Conservation (phyloP, 2,329 filamentous ascomycete genomes). For the Zasmidium citrigriseum region DNA sequence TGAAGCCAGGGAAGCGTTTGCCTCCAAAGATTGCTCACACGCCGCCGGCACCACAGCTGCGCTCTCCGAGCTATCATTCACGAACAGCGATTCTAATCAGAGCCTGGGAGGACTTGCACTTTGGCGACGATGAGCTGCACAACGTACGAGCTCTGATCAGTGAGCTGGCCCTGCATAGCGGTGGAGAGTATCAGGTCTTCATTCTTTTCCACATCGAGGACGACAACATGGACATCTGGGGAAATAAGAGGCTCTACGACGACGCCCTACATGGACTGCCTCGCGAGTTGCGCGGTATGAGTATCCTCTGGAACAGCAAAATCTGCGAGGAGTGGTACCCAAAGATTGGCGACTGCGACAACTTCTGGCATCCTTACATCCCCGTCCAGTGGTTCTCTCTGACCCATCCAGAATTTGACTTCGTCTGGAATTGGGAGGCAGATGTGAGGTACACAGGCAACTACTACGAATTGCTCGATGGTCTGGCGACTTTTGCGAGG, state of each 20-base stretch:
- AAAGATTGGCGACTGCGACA: constrained; percentile 50
- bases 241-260: constrained; percentile 60
- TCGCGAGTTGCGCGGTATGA: constrained; percentile 68
- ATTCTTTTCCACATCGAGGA: constrained; percentile 55
- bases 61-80: constrained; percentile 34
- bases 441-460: constrained; percentile 78
- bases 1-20: constrained; percentile 25
- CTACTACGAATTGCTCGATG: constrained; percentile 76
- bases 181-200: constrained; percentile 52
- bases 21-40: constrained; percentile 19
- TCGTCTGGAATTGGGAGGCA: constrained; percentile 83
- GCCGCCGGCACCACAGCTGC: constrained; percentile 3
- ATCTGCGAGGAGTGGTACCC: constrained; percentile 52
- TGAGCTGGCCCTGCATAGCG: constrained; percentile 47
- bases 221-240: constrained; percentile 58
- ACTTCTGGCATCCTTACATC: constrained; percentile 64
- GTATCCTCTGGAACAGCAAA: constrained; percentile 71
- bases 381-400: constrained; percentile 74
- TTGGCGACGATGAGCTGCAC: constrained; percentile 48
- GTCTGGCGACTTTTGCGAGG: constrained; percentile 57
- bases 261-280: constrained; percentile 66
- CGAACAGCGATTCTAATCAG: constrained; percentile 50
- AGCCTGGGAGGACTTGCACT: constrained; percentile 49
- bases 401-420: constrained; percentile 77
- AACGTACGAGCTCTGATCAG: constrained; percentile 49